Evolutionary conservation across 192 early-diverging fungal genomes (phyloP).

Genomic region (Podila horticola): DNA sequence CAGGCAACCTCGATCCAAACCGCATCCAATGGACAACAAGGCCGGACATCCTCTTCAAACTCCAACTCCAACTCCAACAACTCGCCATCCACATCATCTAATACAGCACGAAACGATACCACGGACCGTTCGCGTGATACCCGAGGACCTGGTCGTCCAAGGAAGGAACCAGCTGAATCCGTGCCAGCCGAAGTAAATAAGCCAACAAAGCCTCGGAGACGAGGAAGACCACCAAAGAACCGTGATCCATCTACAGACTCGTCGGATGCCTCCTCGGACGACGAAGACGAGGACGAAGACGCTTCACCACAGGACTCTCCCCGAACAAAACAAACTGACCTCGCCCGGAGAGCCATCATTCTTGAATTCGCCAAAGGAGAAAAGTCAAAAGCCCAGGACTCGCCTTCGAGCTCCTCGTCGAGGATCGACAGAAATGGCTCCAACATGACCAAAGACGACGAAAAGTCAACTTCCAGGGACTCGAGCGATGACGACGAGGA

Average conservation of each 20-base stretch:
- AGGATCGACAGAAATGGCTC: not conserved
- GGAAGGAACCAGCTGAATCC: constrained; percentile 5
- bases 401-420: not conserved
- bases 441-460: not conserved
- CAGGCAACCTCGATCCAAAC: too few relatives aligned
- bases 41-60: too few relatives aligned
- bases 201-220: not conserved
- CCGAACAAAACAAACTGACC: too few relatives aligned
- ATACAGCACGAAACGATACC: too few relatives aligned
- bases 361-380: too few relatives aligned
- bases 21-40: too few relatives aligned
- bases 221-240: constrained; percentile 17
- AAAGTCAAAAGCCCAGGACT: too few relatives aligned
- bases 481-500: constrained; percentile 17
- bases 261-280: constrained; percentile 8
- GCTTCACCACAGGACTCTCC: too few relatives aligned
- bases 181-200: constrained; percentile 7
- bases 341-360: not conserved
- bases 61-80: too few relatives aligned
- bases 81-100: too few relatives aligned
- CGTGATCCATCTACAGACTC: constrained; percentile 10
- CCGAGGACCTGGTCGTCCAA: constrained; percentile 14
- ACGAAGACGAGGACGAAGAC: not conserved
- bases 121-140: too few relatives aligned
- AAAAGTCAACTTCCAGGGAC: not conserved